These are phyloP conservation scores for Trichophyton schoenleinii DNA, from an alignment of 2,329 filamentous ascomycete genomes.

Conservation along the genomic window DNA sequence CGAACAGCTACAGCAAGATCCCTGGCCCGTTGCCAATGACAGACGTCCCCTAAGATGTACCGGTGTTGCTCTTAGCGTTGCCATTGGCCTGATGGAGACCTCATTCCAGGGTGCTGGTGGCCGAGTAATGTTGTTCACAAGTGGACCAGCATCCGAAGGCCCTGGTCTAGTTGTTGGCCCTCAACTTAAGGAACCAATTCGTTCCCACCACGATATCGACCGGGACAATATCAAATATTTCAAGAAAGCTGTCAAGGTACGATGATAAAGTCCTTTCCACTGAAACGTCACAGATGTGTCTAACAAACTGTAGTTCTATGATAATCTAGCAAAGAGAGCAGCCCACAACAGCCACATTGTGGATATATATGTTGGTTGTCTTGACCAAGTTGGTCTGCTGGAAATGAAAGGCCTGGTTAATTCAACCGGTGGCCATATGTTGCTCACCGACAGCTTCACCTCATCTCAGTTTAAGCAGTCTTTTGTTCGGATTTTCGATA, in stretches of 20 bases:
- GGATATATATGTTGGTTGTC: slow-evolving; percentile 92
- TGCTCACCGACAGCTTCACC: slow-evolving; percentile 94
- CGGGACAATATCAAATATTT: slow-evolving; percentile 99
- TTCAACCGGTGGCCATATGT: slow-evolving; percentile 94
- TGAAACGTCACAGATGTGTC: slow-evolving; percentile 5
- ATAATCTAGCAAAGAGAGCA: slow-evolving; percentile 80
- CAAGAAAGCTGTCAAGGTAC: slow-evolving; percentile 92
- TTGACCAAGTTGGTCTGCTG: slow-evolving; percentile 90
- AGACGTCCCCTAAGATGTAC: slow-evolving; percentile 83
- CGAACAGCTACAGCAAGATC: slow-evolving; percentile 90
- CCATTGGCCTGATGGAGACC: slow-evolving; percentile 80
- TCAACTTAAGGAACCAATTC: slow-evolving; percentile 88
- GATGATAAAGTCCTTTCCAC: slow-evolving; percentile 13
- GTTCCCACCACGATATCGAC: slow-evolving; percentile 97
- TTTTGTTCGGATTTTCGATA: slow-evolving; percentile 92
- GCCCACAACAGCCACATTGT: slow-evolving; percentile 96
- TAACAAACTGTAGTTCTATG: slow-evolving; percentile 61
- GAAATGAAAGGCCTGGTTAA: slow-evolving; percentile 98
- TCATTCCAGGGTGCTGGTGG: slow-evolving; percentile 93
- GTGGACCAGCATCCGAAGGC: slow-evolving; percentile 87
- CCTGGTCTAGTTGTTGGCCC: slow-evolving; percentile 94
- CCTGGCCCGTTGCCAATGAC: slow-evolving; percentile 93
- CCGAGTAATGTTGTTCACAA: slow-evolving; percentile 93
- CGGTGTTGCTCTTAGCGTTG: slow-evolving; percentile 90
- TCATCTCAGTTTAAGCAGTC: slow-evolving; percentile 99